phyloP scores from a whole-genome alignment of 2,329 filamentous ascomycete genomes.

The Fusarium musae region DNA sequence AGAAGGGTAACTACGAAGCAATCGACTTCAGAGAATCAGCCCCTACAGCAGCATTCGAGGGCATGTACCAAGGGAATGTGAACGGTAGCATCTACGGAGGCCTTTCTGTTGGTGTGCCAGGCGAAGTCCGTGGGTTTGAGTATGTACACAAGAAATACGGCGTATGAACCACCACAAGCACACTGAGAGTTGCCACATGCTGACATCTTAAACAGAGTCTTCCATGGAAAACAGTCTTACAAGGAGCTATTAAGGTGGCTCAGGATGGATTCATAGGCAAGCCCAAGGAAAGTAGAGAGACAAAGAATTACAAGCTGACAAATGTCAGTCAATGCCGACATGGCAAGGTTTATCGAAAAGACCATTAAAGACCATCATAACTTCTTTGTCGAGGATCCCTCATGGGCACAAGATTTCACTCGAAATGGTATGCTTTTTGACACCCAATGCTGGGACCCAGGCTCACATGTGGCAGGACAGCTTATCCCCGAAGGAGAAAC shows the following conservation, averaged over 20 bases:
- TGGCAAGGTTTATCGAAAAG: constrained; percentile 76
- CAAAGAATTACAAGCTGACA: constrained; percentile 13
- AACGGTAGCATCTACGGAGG: constrained; percentile 76
- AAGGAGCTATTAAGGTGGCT: constrained; percentile 79
- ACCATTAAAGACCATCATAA: constrained; percentile 55
- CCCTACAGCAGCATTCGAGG: constrained; percentile 80
- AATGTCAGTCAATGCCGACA: constrained; percentile 72
- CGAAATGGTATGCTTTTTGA: constrained; percentile 68
- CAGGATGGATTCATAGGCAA: constrained; percentile 72
- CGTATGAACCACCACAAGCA: constrained; percentile 48
- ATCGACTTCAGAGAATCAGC: constrained; percentile 93
- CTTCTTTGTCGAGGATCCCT: constrained; percentile 79
- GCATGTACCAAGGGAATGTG: constrained; percentile 84
- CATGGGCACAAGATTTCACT: constrained; percentile 90
- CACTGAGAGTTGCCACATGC: neutral
- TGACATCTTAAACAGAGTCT: constrained; percentile 54
- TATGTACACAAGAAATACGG: constrained; percentile 81
- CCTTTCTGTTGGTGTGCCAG: constrained; percentile 76
- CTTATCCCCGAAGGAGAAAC: constrained; percentile 77
- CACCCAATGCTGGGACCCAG: neutral
- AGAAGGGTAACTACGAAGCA: constrained; percentile 81
- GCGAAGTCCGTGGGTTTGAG: constrained; percentile 82
- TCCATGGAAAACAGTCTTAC: constrained; percentile 77
- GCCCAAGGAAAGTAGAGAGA: constrained; percentile 6
- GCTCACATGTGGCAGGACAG: constrained; percentile 57